Conservation (phyloP, 2,329 filamentous ascomycete genomes). For the Byssochlamys sp. region DNA sequence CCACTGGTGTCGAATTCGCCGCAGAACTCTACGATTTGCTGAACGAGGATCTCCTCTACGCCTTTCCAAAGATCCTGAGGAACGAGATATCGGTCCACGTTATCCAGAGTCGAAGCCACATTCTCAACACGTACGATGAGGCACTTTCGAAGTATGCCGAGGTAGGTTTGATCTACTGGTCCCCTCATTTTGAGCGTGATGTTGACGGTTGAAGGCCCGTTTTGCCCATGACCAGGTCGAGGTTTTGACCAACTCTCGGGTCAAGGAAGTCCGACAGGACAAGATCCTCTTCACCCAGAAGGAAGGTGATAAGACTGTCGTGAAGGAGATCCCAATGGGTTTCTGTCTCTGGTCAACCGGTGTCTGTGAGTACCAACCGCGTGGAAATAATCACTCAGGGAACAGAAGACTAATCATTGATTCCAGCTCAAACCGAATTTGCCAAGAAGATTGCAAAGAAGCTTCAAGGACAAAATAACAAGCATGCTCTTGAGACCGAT, state of each 20-base stretch:
- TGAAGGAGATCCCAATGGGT: slow-evolving; percentile 87
- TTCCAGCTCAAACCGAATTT: slow-evolving; percentile 62
- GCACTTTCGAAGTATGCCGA: slow-evolving; percentile 86
- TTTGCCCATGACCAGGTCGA: slow-evolving; percentile 87
- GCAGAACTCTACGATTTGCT: slow-evolving; percentile 92
- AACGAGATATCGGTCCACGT: slow-evolving; percentile 97
- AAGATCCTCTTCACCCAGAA: slow-evolving; percentile 84
- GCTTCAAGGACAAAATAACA: slow-evolving; percentile 71
- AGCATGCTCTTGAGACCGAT: slow-evolving; percentile 87
- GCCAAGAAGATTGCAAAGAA: slow-evolving; percentile 67
- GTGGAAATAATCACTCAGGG: not conserved
- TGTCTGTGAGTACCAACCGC: slow-evolving; percentile 44
- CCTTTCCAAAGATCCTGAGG: slow-evolving; percentile 80
- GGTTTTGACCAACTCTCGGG: slow-evolving; percentile 82
- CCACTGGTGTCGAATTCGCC: slow-evolving; percentile 94
- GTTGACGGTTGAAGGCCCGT: slow-evolving; percentile 43
- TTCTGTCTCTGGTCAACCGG: slow-evolving; percentile 98
- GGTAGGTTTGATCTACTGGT: slow-evolving; percentile 22
- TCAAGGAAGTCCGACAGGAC: slow-evolving; percentile 76
- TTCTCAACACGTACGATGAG: slow-evolving; percentile 96
- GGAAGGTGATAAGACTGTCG: slow-evolving; percentile 62
- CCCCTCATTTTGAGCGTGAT: not conserved
- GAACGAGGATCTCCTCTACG: slow-evolving; percentile 77
- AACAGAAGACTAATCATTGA: not conserved
- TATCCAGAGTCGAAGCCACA: slow-evolving; percentile 88